Percentiles rank a stretch among this genome's conserved stretches.
phyloP scores from a whole-genome alignment of 2,329 filamentous ascomycete species.

The Pleoardoris graminearum region DNA sequence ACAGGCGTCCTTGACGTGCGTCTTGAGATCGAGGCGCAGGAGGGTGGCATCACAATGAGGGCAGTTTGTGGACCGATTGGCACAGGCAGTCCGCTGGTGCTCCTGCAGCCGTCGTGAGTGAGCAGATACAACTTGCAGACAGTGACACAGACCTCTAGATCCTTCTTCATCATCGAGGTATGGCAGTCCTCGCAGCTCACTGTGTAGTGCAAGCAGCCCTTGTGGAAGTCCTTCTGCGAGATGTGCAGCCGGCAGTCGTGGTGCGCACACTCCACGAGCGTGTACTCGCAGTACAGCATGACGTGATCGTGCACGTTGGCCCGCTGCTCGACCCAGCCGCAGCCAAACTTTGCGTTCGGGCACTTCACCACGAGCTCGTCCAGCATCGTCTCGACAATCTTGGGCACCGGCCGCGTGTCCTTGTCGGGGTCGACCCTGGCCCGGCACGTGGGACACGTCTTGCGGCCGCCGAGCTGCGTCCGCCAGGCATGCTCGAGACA shows the following conservation, averaged over 20 bases:
- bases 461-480: conserved; percentile 33
- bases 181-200: conserved; percentile 58
- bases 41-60: conserved; percentile 48
- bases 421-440: conserved; percentile 44
- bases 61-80: conserved; percentile 52
- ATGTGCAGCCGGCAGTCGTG: conserved; percentile 55
- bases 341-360: conserved; percentile 59
- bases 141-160: conserved; percentile 51
- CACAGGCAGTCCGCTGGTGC: conserved; percentile 54
- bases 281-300: conserved; percentile 62
- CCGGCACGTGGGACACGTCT: conserved; percentile 62
- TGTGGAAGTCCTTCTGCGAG: conserved; percentile 58
- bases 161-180: conserved; percentile 57
- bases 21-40: conserved; percentile 47
- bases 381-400: conserved; percentile 63
- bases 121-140: neutral
- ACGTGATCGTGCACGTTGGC: conserved; percentile 63
- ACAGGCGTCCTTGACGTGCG: conserved; percentile 49
- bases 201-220: conserved; percentile 59
- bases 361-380: conserved; percentile 64
- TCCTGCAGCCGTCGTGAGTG: conserved; percentile 25
- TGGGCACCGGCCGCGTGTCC: conserved; percentile 50
- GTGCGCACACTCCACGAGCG: conserved; percentile 57
- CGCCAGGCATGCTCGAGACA: conserved; percentile 55
- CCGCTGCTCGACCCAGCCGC: conserved; percentile 57